Percentiles rank a stretch among this genome's conserved stretches.
These are phyloP conservation scores for Aegilops speltoides DNA, from an alignment of 176 grass and related monocot species.

Conservation along the genomic window DNA sequence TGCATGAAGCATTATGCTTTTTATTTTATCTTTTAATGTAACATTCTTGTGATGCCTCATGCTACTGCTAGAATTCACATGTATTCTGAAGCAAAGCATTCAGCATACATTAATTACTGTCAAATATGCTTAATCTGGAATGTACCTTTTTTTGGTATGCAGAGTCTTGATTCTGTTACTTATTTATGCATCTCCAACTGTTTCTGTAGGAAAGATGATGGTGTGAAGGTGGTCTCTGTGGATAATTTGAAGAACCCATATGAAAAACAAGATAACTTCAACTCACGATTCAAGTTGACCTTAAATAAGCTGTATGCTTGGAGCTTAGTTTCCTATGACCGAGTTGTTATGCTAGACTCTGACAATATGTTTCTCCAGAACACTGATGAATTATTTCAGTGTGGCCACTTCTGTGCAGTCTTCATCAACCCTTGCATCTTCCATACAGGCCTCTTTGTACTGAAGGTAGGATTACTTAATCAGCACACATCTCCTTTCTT, in stretches of 20 bases:
- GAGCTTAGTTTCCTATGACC: slow-evolving; percentile 73
- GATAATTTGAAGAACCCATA: slow-evolving; percentile 94
- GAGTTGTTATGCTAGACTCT: slow-evolving; percentile 93
- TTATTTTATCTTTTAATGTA: background rate
- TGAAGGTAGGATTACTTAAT: slow-evolving; percentile 53
- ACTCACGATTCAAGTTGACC: slow-evolving; percentile 89
- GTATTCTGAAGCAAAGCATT: slow-evolving; percentile 7
- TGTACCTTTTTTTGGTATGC: background rate
- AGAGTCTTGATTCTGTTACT: slow-evolving; percentile 14
- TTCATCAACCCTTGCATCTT: slow-evolving; percentile 98
- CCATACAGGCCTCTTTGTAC: slow-evolving; percentile 95
- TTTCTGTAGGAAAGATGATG: slow-evolving; percentile 89
- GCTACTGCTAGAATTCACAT: background rate
- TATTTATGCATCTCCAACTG: slow-evolving; percentile 30
- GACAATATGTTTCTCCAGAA: slow-evolving; percentile 97
- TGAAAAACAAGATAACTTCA: slow-evolving; percentile 88
- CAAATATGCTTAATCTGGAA: background rate
- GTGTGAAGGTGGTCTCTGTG: slow-evolving; percentile 83
- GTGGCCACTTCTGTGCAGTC: slow-evolving; percentile 85
- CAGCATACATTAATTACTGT: background rate
- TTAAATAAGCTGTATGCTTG: slow-evolving; percentile 95
- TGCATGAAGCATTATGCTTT: background rate
- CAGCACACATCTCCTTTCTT: background rate
- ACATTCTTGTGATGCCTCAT: background rate
- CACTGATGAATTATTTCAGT: slow-evolving; percentile 92